phyloP scores from a whole-genome alignment of 1,139 yeast species.

The Taphrina sp. region DNA sequence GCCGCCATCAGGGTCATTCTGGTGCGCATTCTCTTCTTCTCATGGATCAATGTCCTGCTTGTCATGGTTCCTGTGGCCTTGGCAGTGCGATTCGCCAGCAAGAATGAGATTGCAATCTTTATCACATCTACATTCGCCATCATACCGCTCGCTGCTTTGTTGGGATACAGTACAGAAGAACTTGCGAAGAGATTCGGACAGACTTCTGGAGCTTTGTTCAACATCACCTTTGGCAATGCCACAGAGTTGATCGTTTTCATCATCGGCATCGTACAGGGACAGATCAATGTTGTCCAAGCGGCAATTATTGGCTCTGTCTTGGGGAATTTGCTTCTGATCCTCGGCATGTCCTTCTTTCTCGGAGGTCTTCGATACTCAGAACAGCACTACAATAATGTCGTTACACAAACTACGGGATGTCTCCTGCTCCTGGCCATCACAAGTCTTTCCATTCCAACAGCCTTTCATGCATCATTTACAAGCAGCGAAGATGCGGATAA shows the following conservation, averaged over 20 bases:
- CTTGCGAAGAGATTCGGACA: constrained; percentile 80
- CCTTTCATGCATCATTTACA: constrained; percentile 77
- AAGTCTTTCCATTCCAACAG: constrained; percentile 89
- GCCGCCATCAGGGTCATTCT: background rate
- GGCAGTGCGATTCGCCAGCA: constrained; percentile 58
- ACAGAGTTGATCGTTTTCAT: constrained; percentile 88
- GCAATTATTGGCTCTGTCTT: constrained; percentile 93
- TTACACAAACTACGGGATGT: constrained; percentile 96
- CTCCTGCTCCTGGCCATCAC: constrained; percentile 87
- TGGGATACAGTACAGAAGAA: constrained; percentile 82
- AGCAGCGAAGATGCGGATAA: constrained; percentile 43
- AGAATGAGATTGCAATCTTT: constrained; percentile 63
- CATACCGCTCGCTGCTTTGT: constrained; percentile 77
- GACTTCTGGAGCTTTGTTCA: constrained; percentile 85
- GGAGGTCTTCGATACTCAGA: constrained; percentile 87
- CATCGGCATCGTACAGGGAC: constrained; percentile 80
- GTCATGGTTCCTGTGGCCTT: constrained; percentile 88
- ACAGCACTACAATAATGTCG: constrained; percentile 90
- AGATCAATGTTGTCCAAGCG: constrained; percentile 88
- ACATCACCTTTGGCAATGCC: constrained; percentile 96
- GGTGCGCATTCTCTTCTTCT: constrained; percentile 52
- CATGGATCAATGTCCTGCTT: constrained; percentile 74
- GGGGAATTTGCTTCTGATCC: constrained; percentile 78
- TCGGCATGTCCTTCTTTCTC: constrained; percentile 92
- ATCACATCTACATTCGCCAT: constrained; percentile 82